These are phyloP conservation scores for Shiraia bambusicola DNA, from an alignment of 2,329 filamentous ascomycete genomes.

Conservation along the genomic window DNA sequence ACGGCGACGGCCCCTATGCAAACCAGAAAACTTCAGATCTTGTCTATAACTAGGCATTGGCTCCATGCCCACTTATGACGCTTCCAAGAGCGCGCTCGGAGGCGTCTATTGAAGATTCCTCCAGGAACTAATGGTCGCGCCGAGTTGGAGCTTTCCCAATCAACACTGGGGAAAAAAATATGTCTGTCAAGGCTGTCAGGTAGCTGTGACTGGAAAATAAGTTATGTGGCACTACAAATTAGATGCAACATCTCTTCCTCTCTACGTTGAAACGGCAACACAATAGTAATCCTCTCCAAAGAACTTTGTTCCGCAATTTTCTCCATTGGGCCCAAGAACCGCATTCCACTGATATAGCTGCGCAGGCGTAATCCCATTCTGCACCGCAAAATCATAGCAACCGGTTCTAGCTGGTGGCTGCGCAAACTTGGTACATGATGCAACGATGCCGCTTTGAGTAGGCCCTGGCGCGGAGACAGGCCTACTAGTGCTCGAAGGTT, in stretches of 20 bases:
- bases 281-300: not conserved
- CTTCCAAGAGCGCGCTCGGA: constrained; percentile 1
- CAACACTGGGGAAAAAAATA: constrained; percentile 3
- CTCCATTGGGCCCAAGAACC: not conserved
- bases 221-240: too few species aligned
- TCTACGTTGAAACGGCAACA: not conserved
- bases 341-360: constrained; percentile 1
- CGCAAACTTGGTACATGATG: too few species aligned
- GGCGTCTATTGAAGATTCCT: not conserved
- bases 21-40: not conserved
- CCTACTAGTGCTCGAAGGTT: too few species aligned
- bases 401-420: too few species aligned
- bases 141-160: not conserved
- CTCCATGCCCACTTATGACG: constrained; percentile 3
- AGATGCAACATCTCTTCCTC: too few species aligned
- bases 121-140: not conserved
- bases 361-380: not conserved
- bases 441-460: too few species aligned
- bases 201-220: too few species aligned
- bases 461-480: too few species aligned
- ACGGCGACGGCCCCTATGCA: too few species aligned
- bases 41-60: constrained; percentile 3
- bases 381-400: not conserved
- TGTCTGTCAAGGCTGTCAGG: not conserved
- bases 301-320: not conserved